phyloP scores from a whole-genome alignment of 2,329 filamentous ascomycete species.

The Tolypocladium ophioglossoides region DNA sequence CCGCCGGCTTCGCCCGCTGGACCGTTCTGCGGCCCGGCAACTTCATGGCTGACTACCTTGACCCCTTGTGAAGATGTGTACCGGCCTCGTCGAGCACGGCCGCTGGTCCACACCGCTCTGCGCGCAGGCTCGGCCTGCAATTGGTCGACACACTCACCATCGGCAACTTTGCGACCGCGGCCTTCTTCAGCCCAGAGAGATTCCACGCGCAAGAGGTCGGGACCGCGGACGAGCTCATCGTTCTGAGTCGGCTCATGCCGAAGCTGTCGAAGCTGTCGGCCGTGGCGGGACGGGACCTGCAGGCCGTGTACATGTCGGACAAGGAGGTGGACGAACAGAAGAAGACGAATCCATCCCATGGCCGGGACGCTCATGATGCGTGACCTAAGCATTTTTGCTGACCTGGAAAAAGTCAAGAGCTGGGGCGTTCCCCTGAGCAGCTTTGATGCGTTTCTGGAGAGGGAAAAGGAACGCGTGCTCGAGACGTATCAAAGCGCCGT shows the following conservation, averaged over 20 bases:
- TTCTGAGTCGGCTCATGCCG: conserved; percentile 23
- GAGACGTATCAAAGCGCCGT: conserved; percentile 14
- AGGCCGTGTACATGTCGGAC: conserved; percentile 26
- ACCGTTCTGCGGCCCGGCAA: conserved; percentile 38
- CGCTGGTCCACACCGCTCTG: conserved; percentile 26
- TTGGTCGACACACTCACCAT: conserved; percentile 37
- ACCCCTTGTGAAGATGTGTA: conserved; percentile 29
- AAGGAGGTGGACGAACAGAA: conserved; percentile 27
- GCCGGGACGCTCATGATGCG: conserved; percentile 24
- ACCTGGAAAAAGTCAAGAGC: conserved; percentile 21
- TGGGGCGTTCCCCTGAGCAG: conserved; percentile 31
- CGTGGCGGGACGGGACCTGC: conserved; percentile 23
- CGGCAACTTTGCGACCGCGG: conserved; percentile 31
- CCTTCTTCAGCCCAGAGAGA: conserved; percentile 27
- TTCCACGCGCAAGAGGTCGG: conserved; percentile 30
- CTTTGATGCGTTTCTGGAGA: conserved; percentile 30
- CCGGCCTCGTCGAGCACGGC: conserved; percentile 25
- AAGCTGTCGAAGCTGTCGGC: conserved; percentile 22
- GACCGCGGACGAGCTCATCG: conserved; percentile 29
- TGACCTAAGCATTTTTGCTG: conserved; percentile 21
- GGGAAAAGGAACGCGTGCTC: conserved; percentile 22
- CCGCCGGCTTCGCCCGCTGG: conserved; percentile 28
- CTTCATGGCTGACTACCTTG: conserved; percentile 41
- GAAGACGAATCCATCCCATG: conserved; percentile 25
- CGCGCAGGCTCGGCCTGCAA: conserved; percentile 24